phyloP scores from a whole-genome alignment of 768 basidiomycete species.

The Lanmaoa pseudosensibilis region DNA sequence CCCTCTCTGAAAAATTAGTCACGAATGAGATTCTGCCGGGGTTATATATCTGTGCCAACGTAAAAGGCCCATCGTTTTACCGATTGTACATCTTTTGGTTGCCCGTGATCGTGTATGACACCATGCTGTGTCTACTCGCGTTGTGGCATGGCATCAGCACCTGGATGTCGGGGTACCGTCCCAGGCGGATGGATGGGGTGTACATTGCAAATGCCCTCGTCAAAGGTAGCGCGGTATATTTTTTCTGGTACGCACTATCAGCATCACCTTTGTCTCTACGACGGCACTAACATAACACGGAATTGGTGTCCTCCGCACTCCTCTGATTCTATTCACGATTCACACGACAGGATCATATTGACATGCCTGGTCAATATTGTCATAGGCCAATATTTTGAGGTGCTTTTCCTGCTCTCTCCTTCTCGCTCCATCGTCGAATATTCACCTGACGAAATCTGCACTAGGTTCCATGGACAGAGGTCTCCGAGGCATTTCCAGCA shows the following conservation, averaged over 20 bases:
- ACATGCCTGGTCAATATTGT: too few relatives aligned
- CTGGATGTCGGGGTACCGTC: neutral
- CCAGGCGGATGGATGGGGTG: neutral
- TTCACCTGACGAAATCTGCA: neutral
- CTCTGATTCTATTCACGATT: too few relatives aligned
- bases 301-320: neutral
- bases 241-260: neutral
- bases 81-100: neutral
- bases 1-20: neutral
- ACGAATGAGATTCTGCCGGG: neutral
- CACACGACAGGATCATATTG: neutral
- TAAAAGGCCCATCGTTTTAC: too few relatives aligned
- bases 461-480: neutral
- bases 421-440: neutral
- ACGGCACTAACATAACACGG: neutral
- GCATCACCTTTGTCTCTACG: neutral
- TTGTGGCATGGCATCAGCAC: neutral
- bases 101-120: neutral
- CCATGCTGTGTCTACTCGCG: neutral
- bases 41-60: neutral
- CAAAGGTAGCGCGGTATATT: neutral
- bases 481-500: neutral
- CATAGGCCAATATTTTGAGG: neutral
- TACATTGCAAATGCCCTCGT: neutral
- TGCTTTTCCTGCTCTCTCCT: neutral